Base-by-base conservation (phyloP, 1,284 basidiomycete genomes). In the Boletus mariae region DNA sequence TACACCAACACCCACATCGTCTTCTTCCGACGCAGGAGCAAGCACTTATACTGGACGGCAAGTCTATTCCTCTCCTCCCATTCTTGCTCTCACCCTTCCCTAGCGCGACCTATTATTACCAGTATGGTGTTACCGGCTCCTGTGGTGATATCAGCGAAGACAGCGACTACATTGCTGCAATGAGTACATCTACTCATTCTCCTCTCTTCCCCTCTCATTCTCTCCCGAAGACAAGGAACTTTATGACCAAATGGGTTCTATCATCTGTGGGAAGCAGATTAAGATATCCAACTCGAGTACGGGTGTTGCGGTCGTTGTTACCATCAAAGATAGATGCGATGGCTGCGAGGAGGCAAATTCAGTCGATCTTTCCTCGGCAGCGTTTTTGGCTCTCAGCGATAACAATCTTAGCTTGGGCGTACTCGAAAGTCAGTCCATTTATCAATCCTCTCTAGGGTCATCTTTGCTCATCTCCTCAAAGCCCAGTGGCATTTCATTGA, bases 291-390 rank as follows among this genome's bases (percentile, higher is more conserved):
- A 90, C 74, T 58, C 60, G 28, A 60, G 69, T 51, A 85, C 83
- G 70, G 75, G 78, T 58, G 77, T 81, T 68, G 70, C 68, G 17
- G 80, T 90, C 56, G 75, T 70, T 3, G 92, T 85, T 53, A 78
- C 75, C 23, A 77, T 94, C 61, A 86, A 79, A 13, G 93, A 95
- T 63, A 84, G 78, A 25, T 96, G 94, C 79, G 92, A 92, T n/a
- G 84, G 84, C 8, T 98, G 94, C 75, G 34, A 61, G 0, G 79
- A 79, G 57, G 49, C 51, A 34, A 75, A 86, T 68, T 32, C 12
- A 12, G 87, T 98, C 64, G 94, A 98, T 69, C 80, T 97, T 54
- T 93, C 90, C 12, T 58, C 68, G n/a, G 83, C 65, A 47, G 85
- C 91, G 26, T 97, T 97, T 20, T 2, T 2, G 20, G 20, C 20